Evolutionary conservation across 805 yeast genomes (phyloP).

Genomic region (Saturnispora galanensis): DNA sequence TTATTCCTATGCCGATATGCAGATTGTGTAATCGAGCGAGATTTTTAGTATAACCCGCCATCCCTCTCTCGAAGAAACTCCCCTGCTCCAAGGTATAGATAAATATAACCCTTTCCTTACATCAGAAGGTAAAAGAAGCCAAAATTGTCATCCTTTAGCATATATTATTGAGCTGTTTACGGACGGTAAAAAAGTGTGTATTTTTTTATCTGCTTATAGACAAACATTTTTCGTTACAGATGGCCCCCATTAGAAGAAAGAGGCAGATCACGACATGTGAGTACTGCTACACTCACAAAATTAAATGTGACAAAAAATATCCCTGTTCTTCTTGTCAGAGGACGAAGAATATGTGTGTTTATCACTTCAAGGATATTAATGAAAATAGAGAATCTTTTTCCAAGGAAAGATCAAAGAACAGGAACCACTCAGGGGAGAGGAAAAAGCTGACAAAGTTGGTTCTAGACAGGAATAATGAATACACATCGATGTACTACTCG

Average conservation of each 20-base stretch:
- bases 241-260: constrained; percentile 10
- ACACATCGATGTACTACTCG: constrained; percentile 10
- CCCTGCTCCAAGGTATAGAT: too few relatives aligned
- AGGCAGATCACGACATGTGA: constrained; percentile 12
- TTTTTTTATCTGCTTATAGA: not conserved
- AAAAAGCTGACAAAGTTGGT: not conserved
- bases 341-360: constrained; percentile 10
- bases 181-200: not conserved
- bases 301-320: constrained; percentile 11
- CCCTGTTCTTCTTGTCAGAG: constrained; percentile 12
- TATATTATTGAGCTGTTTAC: too few relatives aligned
- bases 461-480: not conserved
- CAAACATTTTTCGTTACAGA: not conserved
- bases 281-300: constrained; percentile 12
- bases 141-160: too few relatives aligned
- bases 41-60: too few relatives aligned
- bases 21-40: too few relatives aligned
- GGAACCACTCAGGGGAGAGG: not conserved
- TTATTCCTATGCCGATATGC: too few relatives aligned
- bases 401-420: not conserved
- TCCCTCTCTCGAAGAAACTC: too few relatives aligned
- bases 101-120: too few relatives aligned
- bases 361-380: not conserved
- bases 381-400: too few relatives aligned
- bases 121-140: too few relatives aligned